Evolutionary conservation across 352 stramenopile species (phyloP).

Genomic region (Detonula confervacea): DNA sequence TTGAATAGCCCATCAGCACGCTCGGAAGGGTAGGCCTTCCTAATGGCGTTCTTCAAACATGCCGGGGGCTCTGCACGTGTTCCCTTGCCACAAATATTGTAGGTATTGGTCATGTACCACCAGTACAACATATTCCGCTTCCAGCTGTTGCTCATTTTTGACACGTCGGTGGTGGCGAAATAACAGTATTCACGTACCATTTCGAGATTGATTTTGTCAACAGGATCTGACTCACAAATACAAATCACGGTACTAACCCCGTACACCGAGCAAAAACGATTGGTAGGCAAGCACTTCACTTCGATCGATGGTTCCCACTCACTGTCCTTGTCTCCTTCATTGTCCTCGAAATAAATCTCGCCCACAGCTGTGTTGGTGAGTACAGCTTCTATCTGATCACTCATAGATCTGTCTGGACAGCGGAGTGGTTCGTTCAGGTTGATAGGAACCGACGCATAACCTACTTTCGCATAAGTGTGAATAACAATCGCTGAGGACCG

Average conservation of each 20-base stretch:
- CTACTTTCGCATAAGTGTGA: too few species aligned
- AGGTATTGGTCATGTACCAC: slow-evolving; percentile 20
- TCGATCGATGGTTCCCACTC: background rate
- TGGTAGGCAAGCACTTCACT: background rate
- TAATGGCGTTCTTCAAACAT: slow-evolving; percentile 1
- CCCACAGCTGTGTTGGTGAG: too few species aligned
- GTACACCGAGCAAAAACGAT: background rate
- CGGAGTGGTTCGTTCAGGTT: too few species aligned
- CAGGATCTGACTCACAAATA: slow-evolving; percentile 2
- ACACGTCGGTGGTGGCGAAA: slow-evolving; percentile 4
- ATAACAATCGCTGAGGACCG: too few species aligned
- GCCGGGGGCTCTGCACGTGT: background rate
- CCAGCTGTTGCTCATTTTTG: slow-evolving; percentile 8
- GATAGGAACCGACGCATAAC: too few species aligned
- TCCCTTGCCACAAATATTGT: slow-evolving; percentile 9
- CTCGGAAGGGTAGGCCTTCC: background rate
- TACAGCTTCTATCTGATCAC: too few species aligned
- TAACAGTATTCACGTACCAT: slow-evolving; percentile 3
- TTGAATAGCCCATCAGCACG: slow-evolving; percentile 2
- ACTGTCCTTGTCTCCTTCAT: too few species aligned
- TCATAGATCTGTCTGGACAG: too few species aligned
- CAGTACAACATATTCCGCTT: slow-evolving; percentile 22
- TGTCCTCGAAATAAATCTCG: too few species aligned
- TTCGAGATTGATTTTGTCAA: background rate
- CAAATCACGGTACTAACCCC: slow-evolving; percentile 9